Conservation (phyloP, 768 basidiomycete genomes). For the Suillus tomentosus region DNA sequence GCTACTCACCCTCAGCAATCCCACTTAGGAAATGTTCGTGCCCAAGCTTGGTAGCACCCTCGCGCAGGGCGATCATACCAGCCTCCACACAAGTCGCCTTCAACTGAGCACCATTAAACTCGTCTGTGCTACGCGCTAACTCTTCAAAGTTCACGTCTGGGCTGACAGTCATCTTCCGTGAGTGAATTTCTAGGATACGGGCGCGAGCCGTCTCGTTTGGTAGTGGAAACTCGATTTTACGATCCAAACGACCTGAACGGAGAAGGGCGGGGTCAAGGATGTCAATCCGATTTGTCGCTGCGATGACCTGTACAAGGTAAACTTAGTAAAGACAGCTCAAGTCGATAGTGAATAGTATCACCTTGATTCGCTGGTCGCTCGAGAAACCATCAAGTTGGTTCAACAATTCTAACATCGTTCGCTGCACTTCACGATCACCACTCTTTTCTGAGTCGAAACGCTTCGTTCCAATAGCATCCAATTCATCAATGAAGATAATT, state of each 20-base stretch:
- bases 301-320: slow-evolving; percentile 73
- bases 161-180: slow-evolving; percentile 90
- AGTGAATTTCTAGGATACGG: slow-evolving; percentile 94
- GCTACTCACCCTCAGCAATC: slow-evolving; percentile 75
- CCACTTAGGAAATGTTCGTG: slow-evolving; percentile 98
- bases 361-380: slow-evolving; percentile 97
- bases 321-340: slow-evolving; percentile 14
- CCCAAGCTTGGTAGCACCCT: slow-evolving; percentile 83
- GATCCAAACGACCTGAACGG: slow-evolving; percentile 94
- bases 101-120: slow-evolving; percentile 96
- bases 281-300: slow-evolving; percentile 98
- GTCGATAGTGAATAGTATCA: slow-evolving; percentile 27
- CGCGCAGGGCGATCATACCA: slow-evolving; percentile 96
- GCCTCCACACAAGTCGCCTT: slow-evolving; percentile 99
- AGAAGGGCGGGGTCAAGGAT: slow-evolving; percentile 98
- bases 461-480: slow-evolving; percentile 99
- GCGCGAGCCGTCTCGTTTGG: slow-evolving; percentile 97
- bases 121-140: slow-evolving; percentile 93
- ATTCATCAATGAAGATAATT: slow-evolving; percentile 98
- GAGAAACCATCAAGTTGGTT: slow-evolving; percentile 99
- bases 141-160: slow-evolving; percentile 96
- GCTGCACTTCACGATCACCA: slow-evolving; percentile 98
- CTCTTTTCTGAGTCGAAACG: slow-evolving; percentile 99
- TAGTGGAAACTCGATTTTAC: slow-evolving; percentile 98
- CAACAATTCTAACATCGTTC: slow-evolving; percentile 98